Evolutionary conservation across 2,329 filamentous ascomycete species (phyloP).

Genomic region (Penicillium sumatraense): DNA sequence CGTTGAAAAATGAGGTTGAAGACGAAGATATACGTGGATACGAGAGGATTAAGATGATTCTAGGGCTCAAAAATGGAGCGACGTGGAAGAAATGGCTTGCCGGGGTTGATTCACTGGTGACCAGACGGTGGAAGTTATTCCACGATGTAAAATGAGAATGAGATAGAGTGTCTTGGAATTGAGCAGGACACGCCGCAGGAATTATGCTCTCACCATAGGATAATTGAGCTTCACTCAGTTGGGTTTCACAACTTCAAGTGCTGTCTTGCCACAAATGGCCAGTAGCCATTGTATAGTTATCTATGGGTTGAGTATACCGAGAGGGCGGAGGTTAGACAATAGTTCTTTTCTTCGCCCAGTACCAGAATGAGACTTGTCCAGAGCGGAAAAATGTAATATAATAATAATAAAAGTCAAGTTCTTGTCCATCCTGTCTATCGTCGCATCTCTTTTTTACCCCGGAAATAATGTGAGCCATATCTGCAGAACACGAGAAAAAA

Average conservation of each 20-base stretch:
- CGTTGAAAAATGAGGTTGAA: constrained; percentile 23
- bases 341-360: background rate
- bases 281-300: too few relatives aligned
- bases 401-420: background rate
- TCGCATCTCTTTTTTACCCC: constrained; percentile 6
- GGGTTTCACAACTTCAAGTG: too few relatives aligned
- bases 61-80: constrained; percentile 20
- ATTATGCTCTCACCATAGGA: too few relatives aligned
- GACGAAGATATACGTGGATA: constrained; percentile 27
- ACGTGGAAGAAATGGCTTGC: constrained; percentile 26
- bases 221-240: too few relatives aligned
- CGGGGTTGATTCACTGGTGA: constrained; percentile 28
- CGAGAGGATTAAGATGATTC: constrained; percentile 23
- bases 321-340: too few relatives aligned
- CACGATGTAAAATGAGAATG: too few relatives aligned
- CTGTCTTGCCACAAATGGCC: too few relatives aligned
- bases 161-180: too few relatives aligned
- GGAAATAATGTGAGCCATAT: constrained; percentile 17
- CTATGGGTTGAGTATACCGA: too few relatives aligned
- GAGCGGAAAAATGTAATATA: background rate
- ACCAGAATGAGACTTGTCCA: background rate
- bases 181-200: too few relatives aligned
- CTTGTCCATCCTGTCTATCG: constrained; percentile 15
- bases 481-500: constrained; percentile 12
- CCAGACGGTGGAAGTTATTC: constrained; percentile 19